Percentiles rank a stretch among this genome's conserved stretches.
Evolutionary conservation across 441 rosid genomes (phyloP).

Genomic region (Omphalea diandra): DNA sequence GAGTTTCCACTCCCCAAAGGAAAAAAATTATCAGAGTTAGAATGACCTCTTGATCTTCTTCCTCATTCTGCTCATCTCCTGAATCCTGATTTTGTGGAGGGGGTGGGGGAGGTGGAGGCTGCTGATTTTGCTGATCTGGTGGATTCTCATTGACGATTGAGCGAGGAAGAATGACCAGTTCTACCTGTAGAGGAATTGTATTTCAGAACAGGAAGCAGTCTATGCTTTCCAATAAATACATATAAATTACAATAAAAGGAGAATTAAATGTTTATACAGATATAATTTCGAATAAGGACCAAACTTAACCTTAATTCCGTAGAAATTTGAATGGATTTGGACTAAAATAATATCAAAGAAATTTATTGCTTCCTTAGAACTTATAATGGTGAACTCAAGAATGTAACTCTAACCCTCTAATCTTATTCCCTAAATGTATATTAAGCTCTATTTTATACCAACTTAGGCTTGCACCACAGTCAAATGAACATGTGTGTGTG

Average conservation of each 20-base stretch:
- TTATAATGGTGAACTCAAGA: too few relatives aligned
- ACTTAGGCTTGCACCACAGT: constrained; percentile 1
- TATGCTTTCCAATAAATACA: neutral
- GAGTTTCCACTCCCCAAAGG: too few relatives aligned
- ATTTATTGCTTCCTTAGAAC: neutral
- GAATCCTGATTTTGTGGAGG: constrained; percentile 87
- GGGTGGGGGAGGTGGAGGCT: constrained; percentile 92
- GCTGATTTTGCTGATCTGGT: constrained; percentile 93
- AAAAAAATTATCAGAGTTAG: too few relatives aligned
- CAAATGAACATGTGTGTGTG: neutral
- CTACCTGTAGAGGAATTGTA: constrained; percentile 60
- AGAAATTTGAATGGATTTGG: neutral
- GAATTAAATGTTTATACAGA: neutral
- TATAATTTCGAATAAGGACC: neutral
- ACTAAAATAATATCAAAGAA: neutral
- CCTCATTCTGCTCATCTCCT: constrained; percentile 78
- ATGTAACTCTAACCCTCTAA: neutral
- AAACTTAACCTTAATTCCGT: neutral
- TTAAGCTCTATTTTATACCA: neutral
- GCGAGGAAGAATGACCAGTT: constrained; percentile 96
- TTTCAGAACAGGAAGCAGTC: constrained; percentile 23
- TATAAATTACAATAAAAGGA: neutral
- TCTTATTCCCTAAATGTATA: neutral
- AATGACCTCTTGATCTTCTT: constrained; percentile 89
- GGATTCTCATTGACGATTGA: constrained; percentile 73